These are phyloP conservation scores for Entomophthora muscae DNA, from an alignment of 371 early-diverging fungal species.

Conservation along the genomic window DNA sequence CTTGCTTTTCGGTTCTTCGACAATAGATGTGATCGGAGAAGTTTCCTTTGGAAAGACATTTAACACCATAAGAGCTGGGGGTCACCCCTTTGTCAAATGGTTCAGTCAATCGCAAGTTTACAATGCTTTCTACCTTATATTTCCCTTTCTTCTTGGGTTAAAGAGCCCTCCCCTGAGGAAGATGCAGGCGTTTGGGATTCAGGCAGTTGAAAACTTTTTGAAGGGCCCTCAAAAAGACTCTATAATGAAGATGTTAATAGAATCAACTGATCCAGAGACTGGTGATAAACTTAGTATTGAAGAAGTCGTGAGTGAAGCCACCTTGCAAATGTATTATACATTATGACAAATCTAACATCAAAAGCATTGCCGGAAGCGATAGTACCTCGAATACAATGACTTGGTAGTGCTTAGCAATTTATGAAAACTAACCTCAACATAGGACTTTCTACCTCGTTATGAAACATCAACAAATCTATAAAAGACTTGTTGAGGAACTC, in stretches of 20 bases:
- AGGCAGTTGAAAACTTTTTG: not conserved
- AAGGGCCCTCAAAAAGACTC: not conserved
- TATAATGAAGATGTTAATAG: not conserved
- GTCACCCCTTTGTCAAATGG: not conserved
- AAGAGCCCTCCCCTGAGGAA: not conserved
- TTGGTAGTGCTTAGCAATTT: constrained; percentile 1
- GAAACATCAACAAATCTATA: constrained; percentile 1
- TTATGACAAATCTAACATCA: not conserved
- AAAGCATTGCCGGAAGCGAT: not conserved
- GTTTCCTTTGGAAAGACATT: not conserved
- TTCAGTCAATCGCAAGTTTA: not conserved
- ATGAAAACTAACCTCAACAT: not conserved
- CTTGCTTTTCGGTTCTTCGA: not conserved
- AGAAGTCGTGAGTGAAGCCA: not conserved
- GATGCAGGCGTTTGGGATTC: not conserved
- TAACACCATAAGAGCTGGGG: not conserved
- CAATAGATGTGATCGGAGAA: not conserved
- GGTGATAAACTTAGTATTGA: not conserved
- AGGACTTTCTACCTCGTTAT: not conserved
- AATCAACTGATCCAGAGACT: not conserved
- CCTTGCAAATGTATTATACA: constrained; percentile 2
- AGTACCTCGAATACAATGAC: not conserved
- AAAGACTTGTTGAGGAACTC: not conserved
- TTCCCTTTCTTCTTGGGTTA: not conserved
- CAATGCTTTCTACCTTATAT: not conserved